phyloP scores from a whole-genome alignment of 768 basidiomycete genomes.

The Boletus reticulatus region DNA sequence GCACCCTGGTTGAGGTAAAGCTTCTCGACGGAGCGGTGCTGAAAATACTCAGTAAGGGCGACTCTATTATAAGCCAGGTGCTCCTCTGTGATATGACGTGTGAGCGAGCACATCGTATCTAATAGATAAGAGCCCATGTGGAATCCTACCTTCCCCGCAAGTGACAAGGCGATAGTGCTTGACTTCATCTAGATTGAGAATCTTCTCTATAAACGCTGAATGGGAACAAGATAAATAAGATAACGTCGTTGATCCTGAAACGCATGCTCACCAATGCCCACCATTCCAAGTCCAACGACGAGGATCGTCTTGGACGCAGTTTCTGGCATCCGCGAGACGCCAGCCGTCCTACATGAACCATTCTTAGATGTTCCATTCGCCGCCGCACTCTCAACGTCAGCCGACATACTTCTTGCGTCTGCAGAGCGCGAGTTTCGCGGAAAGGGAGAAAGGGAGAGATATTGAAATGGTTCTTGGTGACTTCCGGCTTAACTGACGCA shows the following conservation, averaged over 20 bases:
- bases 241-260: no score
- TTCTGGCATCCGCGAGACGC: background rate
- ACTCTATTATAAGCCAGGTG: constrained; percentile 56
- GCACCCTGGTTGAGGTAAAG: constrained; percentile 55
- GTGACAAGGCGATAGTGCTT: constrained; percentile 53
- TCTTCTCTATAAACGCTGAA: constrained; percentile 64
- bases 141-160: constrained; percentile 51
- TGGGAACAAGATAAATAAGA: background rate
- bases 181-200: constrained; percentile 53
- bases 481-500: background rate
- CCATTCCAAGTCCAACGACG: constrained; percentile 9
- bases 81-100: constrained; percentile 25
- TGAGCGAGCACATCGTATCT: constrained; percentile 15
- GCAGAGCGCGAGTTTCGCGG: no score
- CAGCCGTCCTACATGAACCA: background rate
- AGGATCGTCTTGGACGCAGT: constrained; percentile 1
- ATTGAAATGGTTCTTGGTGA: background rate
- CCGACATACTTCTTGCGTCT: background rate
- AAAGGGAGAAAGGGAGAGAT: background rate
- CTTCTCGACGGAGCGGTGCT: constrained; percentile 55
- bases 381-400: background rate
- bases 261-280: constrained; percentile 6
- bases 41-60: constrained; percentile 56
- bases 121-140: constrained; percentile 20
- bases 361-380: background rate